Evolutionary conservation across 768 basidiomycete genomes (phyloP), one percentile per base, ranked within the genome.

Genomic region (Suillus hirtellus): DNA sequence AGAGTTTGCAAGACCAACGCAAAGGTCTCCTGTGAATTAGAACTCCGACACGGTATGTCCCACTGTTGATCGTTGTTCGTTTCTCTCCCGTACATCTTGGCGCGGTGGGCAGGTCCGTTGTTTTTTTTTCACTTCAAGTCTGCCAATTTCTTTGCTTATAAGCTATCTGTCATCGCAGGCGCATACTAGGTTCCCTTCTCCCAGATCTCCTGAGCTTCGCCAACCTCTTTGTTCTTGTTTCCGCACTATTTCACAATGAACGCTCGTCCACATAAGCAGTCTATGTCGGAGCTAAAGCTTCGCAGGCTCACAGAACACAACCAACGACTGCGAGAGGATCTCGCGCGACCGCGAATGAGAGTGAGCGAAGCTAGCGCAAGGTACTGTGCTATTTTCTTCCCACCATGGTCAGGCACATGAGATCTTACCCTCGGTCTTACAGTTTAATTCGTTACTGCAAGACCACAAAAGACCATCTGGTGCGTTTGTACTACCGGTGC

Each of bases 251-350:
- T 55, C 69, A 70, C 67, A 43, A 91, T 91, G 90, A 90, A 87
- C 75, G 80, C 86, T 62, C 86, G 90, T 70, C 88, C 89, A 31
- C 89, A 89, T 75, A 91, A 91, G 84, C 95, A 95, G 84, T 93
- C 93, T 71, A 96, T 98, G 94, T 93, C 92, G 58, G 96, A 97
- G 84, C 90, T 97, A 73, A 97, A 96, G 85, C 88, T 97, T 66
- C 87, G 95, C 43, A 84, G 96, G 46, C 80, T 98, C 73, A 92
- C 89, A 59, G 96, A 98, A 79, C 95, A 97, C 79, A 98, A 96
- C 72, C 89, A 92, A 75, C 84, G 96, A 67, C 76, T 97, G 72
- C 82, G 89, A 71, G 96, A 97, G 73, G 96, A 98, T 76, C 79
- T 98, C 65, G 87, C 89, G 50, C 80, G 95, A 68, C 93, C 94